Evolutionary conservation across 768 basidiomycete species (phyloP), one percentile per base, ranked within the genome.

Genomic region (Daedaleopsis sinensis): DNA sequence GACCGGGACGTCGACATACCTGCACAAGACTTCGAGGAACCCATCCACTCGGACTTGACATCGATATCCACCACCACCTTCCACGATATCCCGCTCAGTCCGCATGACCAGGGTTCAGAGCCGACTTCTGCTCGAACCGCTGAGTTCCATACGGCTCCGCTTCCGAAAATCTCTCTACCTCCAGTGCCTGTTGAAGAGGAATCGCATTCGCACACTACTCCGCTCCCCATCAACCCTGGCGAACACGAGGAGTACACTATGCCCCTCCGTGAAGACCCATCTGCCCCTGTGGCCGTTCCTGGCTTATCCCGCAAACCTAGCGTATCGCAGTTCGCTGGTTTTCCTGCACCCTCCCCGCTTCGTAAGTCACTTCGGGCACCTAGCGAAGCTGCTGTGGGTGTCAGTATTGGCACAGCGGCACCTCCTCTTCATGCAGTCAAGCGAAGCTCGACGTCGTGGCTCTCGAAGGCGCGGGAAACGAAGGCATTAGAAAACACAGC

Each of bases 391-490:
- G 78, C 68, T 16, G 80, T 79, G 3, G 68, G 71, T 12, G 66
- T 58, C 6, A 61, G 64, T 18, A 67, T 64, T 42, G 77, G 79
- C n/a, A 72, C 74, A 5, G 68, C 75, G 21, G 70, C 73, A 27
- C 78, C 72, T 11, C 64, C 64, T 32, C 27, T 32, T 9, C 61
- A 63, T 3, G 67, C 60, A 16, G 84, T 83, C 3, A 91, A 90
- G 67, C 84, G 91, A 36, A 89, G 89, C 10, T 93, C 91, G 3
- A 89, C 89, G 9, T 93, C 91, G 2, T 93, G 91, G 91, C 72
- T 93, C 56, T 84, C 83, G 73, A 91, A 90, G 67, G 91, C 87
- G 15, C 80, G 90, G 38, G 88, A 88, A 18, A 74, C 85, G 68
- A 91, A 91, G 68, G 78, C 76, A 66, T 32, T 72, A 53, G 74